Evolutionary conservation across 73 alveolate genomes (phyloP), one percentile per base, ranked within the genome.

Genomic region (Paramecium octaurelia): DNA sequence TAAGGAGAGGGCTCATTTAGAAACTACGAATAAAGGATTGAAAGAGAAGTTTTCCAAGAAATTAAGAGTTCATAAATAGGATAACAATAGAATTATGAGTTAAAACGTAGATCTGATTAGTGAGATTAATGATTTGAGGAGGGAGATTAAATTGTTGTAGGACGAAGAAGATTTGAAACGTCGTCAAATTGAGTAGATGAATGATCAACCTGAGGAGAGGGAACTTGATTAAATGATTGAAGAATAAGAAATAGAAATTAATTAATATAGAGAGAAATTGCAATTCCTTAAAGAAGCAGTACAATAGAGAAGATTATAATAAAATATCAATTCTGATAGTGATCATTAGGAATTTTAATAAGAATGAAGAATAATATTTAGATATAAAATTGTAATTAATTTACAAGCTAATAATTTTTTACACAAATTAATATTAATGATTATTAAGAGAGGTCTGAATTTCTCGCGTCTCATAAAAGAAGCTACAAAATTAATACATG

Each of bases 1-100:
- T 91, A 96, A 96, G 77, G 97, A 96, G 70, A 95, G 95, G 89
- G 95, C 95, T 40, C 96, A 96, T 77, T 92, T 96, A 18, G 98
- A 96, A 59, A 96, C 96, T 70, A 94, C 98, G 2, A 95, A 92
- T 38, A 95, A 95, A 70, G 86, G 95, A 16, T 94, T 96, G 48
- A 93, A 96, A 93, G 92, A 93, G 88, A 95, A 96, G 90, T 92
- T 95, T 60, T 92, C 94, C n/a, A 96, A 96, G 93, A 97, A 96
- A 75, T 84, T 86, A 24, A 92, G 92, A 73, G 95, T 96, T 58
- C 99, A 96, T 59, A 96, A 95, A 88, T 73, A 96, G 92, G 99
- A 95, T 80, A 96, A 95, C 60, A 92, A 73, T 92, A 93, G 92
- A 69, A 95, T 93, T 40, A 96, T 96, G 99, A 89, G 91, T 86